Base-by-base conservation (phyloP, 306 rosid species). In the Crotalaria pallida region DNA sequence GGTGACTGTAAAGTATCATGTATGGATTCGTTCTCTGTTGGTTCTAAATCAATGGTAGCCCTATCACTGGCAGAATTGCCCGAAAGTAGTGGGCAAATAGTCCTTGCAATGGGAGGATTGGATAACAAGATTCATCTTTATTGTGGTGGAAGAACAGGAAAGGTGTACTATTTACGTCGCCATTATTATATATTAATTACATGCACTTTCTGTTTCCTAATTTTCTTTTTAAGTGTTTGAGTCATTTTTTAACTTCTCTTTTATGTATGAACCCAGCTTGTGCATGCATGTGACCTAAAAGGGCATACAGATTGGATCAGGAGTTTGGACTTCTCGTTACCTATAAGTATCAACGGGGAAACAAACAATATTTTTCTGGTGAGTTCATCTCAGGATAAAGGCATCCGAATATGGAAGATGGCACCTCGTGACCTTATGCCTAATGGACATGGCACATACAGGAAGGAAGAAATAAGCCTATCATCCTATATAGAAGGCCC, bases 291-390 rank as follows among this genome's bases (percentile, higher is more conserved):
- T 56, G 97, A 94, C 58, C 79, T 94, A 43, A 94, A 89, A 84
- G 97, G 96, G 26, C 99, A 94, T 76, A 82, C 96, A 23, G 99
- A 94, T 84, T 94, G 99, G 99, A 89, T 94, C 79, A 88, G 99
- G 62, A 82, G 99, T 81, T 69, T 95, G 86, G 99, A 95, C 82
- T 95, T 95, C 83, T 86, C 97, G 34, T 73, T 89, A 70, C 97
- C 99, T 45, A 24, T 79, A 16, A 70, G 80, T 63, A 64, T 77
- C 47, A 65, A 79, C 22, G 94, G 84, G 72, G 85, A 79, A 55
- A 77, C 74, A 62, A 75, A 84, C 82, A 73, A 79, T 67, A 79
- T 95, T 77, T 88, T 88, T 44, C 91, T 91, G 59, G 97, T 87
- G 22, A 95, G 97, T 72, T 91, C 99, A 17, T 89, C 97, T 65